Base-by-base conservation (phyloP, 768 basidiomycete genomes). In the Leccinum broughii region DNA sequence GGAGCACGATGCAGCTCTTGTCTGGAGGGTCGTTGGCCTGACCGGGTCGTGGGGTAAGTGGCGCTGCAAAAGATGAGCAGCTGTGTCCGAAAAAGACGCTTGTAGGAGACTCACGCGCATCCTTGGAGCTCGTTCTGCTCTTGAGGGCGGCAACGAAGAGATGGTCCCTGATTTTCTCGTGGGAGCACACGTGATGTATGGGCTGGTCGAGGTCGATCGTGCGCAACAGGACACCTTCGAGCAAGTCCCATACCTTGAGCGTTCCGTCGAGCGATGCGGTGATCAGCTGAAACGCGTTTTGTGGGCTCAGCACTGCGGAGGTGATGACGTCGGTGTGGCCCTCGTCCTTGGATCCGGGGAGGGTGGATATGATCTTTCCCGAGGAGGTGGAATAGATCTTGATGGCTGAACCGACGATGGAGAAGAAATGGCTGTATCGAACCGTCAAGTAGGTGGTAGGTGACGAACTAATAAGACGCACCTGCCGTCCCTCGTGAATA, bases 401-500 rank as follows among this genome's bases (percentile, higher is more conserved):
- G 61, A 98, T 85, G 4, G 87, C 83, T 8, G 87, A 79, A n/a
- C 90, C 90, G 13, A 87, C 83, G 49, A 94, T 83, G 50, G 91
- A 85, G 75, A 98, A 94, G 81, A 93, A 95, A 77, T 96, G 92
- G 69, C 96, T 92, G 58, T 41, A 55, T 51, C 56, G 35, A 46
- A 20, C 5, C 4, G 22, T 35, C 32, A n/a, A 6, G 61, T 72
- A 26, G 50, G 57, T 17, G 3, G 51, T 52, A 58, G 35, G 11
- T 13, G 34, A 58, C 15, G 34, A 20, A 41, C 9, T 44, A 17
- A 48, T 44, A 39, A 48, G 54, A 68, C 77, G 61, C 70, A 94
- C 95, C 86, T 87, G 76, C 92, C 92, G 75, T 98, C 94, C 72
- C 82, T 89, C 30, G 93, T 93, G 74, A 95, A 94, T 63, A 94